Percentiles rank a stretch among this genome's conserved stretches.
phyloP scores from a whole-genome alignment of 2,329 filamentous ascomycete species.

The Paecilomyces sp. region DNA sequence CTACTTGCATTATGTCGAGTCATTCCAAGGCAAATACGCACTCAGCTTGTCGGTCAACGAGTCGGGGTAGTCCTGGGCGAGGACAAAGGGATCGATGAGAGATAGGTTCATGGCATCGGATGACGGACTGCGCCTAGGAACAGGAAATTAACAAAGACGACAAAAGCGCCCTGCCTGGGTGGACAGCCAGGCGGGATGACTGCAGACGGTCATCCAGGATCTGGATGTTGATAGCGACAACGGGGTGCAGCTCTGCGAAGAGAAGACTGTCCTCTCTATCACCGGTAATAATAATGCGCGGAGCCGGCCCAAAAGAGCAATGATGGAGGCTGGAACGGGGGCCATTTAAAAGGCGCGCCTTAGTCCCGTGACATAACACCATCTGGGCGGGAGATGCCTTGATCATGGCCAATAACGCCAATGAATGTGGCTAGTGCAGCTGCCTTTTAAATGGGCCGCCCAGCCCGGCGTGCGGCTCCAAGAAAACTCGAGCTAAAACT shows the following conservation, averaged over 20 bases:
- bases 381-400: not conserved
- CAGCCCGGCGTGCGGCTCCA: slow-evolving; percentile 8
- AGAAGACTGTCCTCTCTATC: not conserved
- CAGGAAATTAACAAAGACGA: not conserved
- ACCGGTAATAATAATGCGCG: not conserved
- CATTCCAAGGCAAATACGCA: slow-evolving; percentile 44
- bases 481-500: slow-evolving; percentile 32
- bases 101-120: slow-evolving; percentile 58
- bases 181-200: not conserved
- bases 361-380: not conserved
- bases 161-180: slow-evolving; percentile 6
- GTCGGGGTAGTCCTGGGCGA: slow-evolving; percentile 81
- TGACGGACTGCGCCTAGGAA: not conserved
- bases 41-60: slow-evolving; percentile 82
- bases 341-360: slow-evolving; percentile 11
- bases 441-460: slow-evolving; percentile 3
- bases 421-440: slow-evolving; percentile 2
- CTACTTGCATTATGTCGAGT: not conserved
- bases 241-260: not conserved
- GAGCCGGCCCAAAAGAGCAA: not conserved
- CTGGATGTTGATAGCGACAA: not conserved
- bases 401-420: not conserved
- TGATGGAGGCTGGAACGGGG: not conserved
- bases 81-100: slow-evolving; percentile 63
- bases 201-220: not conserved